These are phyloP conservation scores for Vachellia pachyceras DNA, from an alignment of 306 rosid genomes.

Conservation along the genomic window DNA sequence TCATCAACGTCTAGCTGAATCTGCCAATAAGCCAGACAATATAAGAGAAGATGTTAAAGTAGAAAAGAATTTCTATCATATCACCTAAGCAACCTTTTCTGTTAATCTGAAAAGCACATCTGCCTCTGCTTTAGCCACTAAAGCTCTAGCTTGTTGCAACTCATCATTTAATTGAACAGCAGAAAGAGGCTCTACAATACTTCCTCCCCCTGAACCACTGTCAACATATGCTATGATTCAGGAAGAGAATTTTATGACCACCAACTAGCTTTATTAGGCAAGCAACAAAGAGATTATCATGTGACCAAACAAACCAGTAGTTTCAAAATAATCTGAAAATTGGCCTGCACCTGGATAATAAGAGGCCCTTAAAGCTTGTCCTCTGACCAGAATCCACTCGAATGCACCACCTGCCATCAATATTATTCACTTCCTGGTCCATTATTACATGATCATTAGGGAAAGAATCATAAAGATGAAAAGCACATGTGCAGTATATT, in stretches of 20 bases:
- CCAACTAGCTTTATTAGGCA: constrained; percentile 29
- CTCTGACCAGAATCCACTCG: constrained; percentile 62
- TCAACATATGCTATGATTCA: constrained; percentile 57
- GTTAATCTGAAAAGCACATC: constrained; percentile 81
- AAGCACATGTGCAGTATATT: constrained; percentile 25
- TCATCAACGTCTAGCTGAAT: constrained; percentile 79
- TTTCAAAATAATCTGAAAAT: constrained; percentile 33
- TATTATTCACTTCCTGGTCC: constrained; percentile 74
- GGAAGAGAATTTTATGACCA: constrained; percentile 32
- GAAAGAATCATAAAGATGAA: constrained; percentile 30
- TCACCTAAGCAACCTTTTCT: constrained; percentile 62
- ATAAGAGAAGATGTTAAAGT: constrained; percentile 29
- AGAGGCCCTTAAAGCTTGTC: constrained; percentile 71
- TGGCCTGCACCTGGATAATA: constrained; percentile 76
- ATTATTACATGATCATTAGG: constrained; percentile 41
- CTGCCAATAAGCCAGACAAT: constrained; percentile 53
- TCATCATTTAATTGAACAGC: constrained; percentile 88
- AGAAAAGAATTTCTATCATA: constrained; percentile 35
- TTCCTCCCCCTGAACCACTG: constrained; percentile 79
- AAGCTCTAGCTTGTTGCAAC: constrained; percentile 79
- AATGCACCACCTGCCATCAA: constrained; percentile 96
- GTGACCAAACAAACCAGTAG: constrained; percentile 17
- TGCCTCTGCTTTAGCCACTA: constrained; percentile 81
- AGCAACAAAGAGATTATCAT: constrained; percentile 17
- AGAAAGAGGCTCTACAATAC: constrained; percentile 79